phyloP scores from a whole-genome alignment of 768 basidiomycete genomes.

The Mycena vulgaris region DNA sequence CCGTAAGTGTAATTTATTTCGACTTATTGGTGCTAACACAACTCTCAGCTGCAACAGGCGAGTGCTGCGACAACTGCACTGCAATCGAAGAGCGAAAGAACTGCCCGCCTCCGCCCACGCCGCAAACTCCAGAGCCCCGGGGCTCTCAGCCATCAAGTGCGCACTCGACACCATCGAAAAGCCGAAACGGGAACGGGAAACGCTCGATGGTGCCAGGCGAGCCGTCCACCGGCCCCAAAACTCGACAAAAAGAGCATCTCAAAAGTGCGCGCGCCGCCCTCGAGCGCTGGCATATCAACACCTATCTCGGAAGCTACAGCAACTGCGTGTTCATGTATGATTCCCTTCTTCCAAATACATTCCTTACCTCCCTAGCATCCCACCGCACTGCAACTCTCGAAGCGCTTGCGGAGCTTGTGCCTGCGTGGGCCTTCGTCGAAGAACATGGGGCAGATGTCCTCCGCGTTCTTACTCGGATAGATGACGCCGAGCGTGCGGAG shows the following conservation, averaged over 20 bases:
- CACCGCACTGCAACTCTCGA: conserved; percentile 33
- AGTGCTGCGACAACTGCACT: conserved; percentile 39
- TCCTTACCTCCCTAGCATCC: conserved; percentile 45
- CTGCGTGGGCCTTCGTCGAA: conserved; percentile 20
- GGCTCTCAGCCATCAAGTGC: background rate
- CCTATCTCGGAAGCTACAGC: conserved; percentile 17
- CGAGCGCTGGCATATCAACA: conserved; percentile 33
- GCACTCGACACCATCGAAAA: conserved; percentile 26
- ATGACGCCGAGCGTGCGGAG: conserved; percentile 2
- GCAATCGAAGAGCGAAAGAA: background rate
- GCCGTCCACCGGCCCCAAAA: conserved; percentile 23
- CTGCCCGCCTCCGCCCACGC: background rate
- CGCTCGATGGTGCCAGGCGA: conserved; percentile 30
- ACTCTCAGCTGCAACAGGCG: conserved; percentile 33
- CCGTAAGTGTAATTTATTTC: conserved; percentile 40
- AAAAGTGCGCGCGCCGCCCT: conserved; percentile 33
- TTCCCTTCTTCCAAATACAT: conserved; percentile 44
- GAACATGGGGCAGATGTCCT: conserved; percentile 10
- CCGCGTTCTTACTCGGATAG: conserved; percentile 7
- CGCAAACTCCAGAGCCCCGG: conserved; percentile 31
- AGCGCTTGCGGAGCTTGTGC: conserved; percentile 26
- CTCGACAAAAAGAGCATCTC: conserved; percentile 36
- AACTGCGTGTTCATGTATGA: conserved; percentile 32
- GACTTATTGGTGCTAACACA: background rate
- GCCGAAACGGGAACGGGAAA: conserved; percentile 42